A percentile compares a stretch with the other conserved stretches of the same genome.
These are phyloP conservation scores for Monsonia emarginata DNA, from an alignment of 441 rosid genomes.

Conservation along the genomic window DNA sequence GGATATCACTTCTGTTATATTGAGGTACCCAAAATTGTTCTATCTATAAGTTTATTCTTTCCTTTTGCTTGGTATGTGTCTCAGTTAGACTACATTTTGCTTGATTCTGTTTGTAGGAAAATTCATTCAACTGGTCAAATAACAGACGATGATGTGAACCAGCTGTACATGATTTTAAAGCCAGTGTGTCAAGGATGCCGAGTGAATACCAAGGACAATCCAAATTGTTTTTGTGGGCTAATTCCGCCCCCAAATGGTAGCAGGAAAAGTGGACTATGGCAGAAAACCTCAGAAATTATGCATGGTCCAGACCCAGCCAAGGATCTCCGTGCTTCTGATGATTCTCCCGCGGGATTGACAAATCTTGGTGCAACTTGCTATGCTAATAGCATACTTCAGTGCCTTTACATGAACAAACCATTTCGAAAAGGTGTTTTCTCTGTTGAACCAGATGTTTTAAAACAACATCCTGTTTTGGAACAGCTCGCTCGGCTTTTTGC, in stretches of 20 bases:
- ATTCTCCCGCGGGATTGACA: conserved; percentile 83
- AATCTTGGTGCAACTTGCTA: conserved; percentile 95
- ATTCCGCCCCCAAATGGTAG: conserved; percentile 75
- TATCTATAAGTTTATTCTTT: background rate
- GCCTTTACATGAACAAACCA: conserved; percentile 70
- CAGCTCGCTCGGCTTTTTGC: conserved; percentile 84
- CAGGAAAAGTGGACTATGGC: conserved; percentile 86
- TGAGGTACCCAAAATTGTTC: conserved; percentile 41
- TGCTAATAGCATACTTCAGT: conserved; percentile 95
- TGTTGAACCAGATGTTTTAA: conserved; percentile 63
- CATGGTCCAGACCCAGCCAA: conserved; percentile 64
- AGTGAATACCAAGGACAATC: conserved; percentile 77
- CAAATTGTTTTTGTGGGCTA: conserved; percentile 86
- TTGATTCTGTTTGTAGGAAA: conserved; percentile 41
- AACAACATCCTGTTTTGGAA: conserved; percentile 68
- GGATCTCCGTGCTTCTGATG: conserved; percentile 56
- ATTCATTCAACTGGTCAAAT: conserved; percentile 57
- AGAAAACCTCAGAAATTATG: conserved; percentile 63
- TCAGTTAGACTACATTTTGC: conserved; percentile 13
- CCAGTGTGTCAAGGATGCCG: conserved; percentile 93
- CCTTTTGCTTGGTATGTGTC: background rate
- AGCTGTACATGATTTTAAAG: conserved; percentile 62
- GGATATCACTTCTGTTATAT: conserved; percentile 49
- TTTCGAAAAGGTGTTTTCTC: conserved; percentile 76
- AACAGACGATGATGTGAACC: conserved; percentile 51